phyloP scores from a whole-genome alignment of 306 rosid genomes.

The Acacia melanoxylon region DNA sequence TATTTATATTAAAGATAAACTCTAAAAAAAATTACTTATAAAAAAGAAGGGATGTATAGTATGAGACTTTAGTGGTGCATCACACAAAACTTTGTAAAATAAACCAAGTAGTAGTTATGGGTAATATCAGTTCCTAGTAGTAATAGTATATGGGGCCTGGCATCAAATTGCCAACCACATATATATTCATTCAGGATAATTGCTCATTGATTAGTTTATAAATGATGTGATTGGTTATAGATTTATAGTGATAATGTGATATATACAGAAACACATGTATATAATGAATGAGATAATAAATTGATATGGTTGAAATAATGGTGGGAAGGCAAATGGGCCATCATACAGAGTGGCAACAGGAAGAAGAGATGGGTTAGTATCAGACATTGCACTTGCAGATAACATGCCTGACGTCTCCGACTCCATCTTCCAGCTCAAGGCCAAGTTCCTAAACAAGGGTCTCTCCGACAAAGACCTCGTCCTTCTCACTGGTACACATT shows the following conservation, averaged over 20 bases:
- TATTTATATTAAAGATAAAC: too few relatives aligned
- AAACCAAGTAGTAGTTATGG: not conserved
- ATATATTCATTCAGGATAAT: too few relatives aligned
- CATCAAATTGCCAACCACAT: not conserved
- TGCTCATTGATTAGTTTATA: too few relatives aligned
- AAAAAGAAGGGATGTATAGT: too few relatives aligned
- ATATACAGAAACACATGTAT: too few relatives aligned
- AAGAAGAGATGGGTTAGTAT: slow-evolving; percentile 74
- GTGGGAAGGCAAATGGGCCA: slow-evolving; percentile 54
- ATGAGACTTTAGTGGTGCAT: too few relatives aligned
- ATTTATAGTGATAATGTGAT: not conserved
- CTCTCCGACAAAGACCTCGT: slow-evolving; percentile 78
- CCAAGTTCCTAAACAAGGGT: slow-evolving; percentile 61
- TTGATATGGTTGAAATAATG: too few relatives aligned
- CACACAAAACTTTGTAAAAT: too few relatives aligned
- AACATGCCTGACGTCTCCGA: slow-evolving; percentile 85
- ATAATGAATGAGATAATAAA: too few relatives aligned
- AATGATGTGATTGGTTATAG: not conserved
- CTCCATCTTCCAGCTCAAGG: slow-evolving; percentile 59
- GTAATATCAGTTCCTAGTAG: not conserved
- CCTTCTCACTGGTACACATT: slow-evolving; percentile 62
- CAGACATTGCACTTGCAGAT: slow-evolving; percentile 50
- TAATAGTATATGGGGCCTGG: not conserved
- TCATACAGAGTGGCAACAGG: slow-evolving; percentile 71
- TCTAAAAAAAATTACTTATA: too few relatives aligned